Conservation (phyloP, 75 land plant genomes). For the Cupressus sempervirens region DNA sequence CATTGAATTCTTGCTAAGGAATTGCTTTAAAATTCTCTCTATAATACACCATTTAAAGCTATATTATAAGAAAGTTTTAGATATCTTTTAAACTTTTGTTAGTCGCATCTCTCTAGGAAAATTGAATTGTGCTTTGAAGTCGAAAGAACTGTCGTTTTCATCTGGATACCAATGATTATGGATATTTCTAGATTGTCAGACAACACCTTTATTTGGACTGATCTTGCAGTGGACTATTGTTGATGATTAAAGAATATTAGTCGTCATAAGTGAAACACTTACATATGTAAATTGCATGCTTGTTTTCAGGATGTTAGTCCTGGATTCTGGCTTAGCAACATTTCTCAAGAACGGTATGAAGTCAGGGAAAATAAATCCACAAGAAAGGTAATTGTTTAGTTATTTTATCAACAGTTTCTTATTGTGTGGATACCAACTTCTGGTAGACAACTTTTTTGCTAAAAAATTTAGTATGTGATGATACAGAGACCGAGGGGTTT, state of each 20-base stretch:
- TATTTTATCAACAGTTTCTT: not conserved
- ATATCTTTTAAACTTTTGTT: too few species aligned
- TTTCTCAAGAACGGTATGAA: constrained; percentile 65
- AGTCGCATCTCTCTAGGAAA: not conserved
- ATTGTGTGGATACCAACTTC: not conserved
- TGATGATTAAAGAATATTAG: not conserved
- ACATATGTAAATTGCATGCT: not conserved
- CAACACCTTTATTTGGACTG: not conserved
- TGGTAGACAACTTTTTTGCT: not conserved
- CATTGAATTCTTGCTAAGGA: not conserved
- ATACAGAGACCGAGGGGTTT: constrained; percentile 9
- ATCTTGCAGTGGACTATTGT: not conserved
- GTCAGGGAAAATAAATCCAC: constrained; percentile 64
- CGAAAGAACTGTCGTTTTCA: not conserved
- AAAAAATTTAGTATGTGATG: not conserved
- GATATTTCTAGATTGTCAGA: not conserved
- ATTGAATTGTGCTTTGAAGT: not conserved
- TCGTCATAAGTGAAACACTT: constrained; percentile 39
- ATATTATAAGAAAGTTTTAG: too few species aligned
- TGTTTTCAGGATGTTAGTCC: constrained; percentile 53
- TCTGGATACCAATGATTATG: not conserved
- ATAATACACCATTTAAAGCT: not conserved
- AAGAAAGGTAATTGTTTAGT: constrained; percentile 57
- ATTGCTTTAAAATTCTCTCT: not conserved
- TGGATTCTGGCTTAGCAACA: constrained; percentile 64